phyloP scores from a whole-genome alignment of 2,329 filamentous ascomycete species.

The Paraphoma chrysanthemicola region DNA sequence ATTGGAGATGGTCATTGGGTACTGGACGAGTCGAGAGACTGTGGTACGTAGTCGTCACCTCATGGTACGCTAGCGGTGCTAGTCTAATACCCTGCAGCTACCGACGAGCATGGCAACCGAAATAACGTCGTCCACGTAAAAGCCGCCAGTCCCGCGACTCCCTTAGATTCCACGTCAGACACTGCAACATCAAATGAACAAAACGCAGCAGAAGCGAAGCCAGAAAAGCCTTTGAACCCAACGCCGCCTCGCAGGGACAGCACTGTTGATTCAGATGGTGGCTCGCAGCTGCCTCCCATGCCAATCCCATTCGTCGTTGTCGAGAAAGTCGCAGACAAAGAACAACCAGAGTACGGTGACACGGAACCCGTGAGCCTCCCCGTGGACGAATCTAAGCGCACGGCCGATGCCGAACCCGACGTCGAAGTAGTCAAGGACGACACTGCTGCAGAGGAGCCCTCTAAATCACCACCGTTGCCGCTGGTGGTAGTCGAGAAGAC shows the following conservation, averaged over 20 bases:
- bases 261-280: slow-evolving; percentile 9
- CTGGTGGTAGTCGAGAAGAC: slow-evolving; percentile 45
- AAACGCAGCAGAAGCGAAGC: not conserved
- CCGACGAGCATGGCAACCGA: slow-evolving; percentile 60
- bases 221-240: not conserved
- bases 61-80: not conserved
- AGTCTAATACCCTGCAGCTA: slow-evolving; percentile 48
- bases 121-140: slow-evolving; percentile 59
- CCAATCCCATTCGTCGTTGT: slow-evolving; percentile 31
- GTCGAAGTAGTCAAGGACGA: slow-evolving; percentile 21
- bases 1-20: slow-evolving; percentile 71
- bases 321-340: slow-evolving; percentile 27
- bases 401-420: slow-evolving; percentile 31
- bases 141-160: not conserved
- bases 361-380: slow-evolving; percentile 15
- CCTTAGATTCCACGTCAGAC: not conserved
- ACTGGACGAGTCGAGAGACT: slow-evolving; percentile 67
- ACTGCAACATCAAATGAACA: slow-evolving; percentile 1
- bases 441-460: slow-evolving; percentile 14
- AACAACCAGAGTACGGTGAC: slow-evolving; percentile 25
- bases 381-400: slow-evolving; percentile 20
- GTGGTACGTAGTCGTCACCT: slow-evolving; percentile 56
- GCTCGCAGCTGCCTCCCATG: slow-evolving; percentile 6
- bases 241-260: slow-evolving; percentile 25
- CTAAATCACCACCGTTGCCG: slow-evolving; percentile 24